Conservation (phyloP, 129 eudicot genomes). For the Escallonia rubra region DNA sequence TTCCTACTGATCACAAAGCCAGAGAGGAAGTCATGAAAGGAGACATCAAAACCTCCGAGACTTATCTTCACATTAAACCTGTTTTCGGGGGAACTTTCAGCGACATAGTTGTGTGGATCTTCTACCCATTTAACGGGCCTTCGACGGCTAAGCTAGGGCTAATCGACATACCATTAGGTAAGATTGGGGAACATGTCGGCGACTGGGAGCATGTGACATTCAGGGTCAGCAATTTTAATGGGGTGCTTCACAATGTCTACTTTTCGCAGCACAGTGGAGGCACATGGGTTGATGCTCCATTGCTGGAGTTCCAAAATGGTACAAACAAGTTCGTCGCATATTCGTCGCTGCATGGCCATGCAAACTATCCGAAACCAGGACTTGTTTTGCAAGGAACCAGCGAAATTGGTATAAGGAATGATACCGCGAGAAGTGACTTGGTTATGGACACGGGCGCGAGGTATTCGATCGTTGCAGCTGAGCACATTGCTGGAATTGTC, state of each 20-base stretch:
- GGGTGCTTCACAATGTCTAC: slow-evolving; percentile 50
- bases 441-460: slow-evolving; percentile 50
- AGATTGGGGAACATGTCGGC: slow-evolving; percentile 71
- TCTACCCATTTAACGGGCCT: slow-evolving; percentile 86
- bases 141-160: slow-evolving; percentile 55
- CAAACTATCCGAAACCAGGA: slow-evolving; percentile 53
- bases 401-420: slow-evolving; percentile 64
- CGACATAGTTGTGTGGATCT: slow-evolving; percentile 67
- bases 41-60: slow-evolving; percentile 27
- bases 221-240: slow-evolving; percentile 67
- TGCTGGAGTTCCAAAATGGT: slow-evolving; percentile 46
- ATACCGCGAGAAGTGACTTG: slow-evolving; percentile 36
- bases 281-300: slow-evolving; percentile 31
- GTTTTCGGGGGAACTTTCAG: slow-evolving; percentile 71
- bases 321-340: slow-evolving; percentile 55
- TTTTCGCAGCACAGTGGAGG: slow-evolving; percentile 68
- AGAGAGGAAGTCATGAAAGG: slow-evolving; percentile 59
- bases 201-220: slow-evolving; percentile 94
- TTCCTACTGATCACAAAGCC: slow-evolving; percentile 33
- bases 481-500: slow-evolving; percentile 18
- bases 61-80: slow-evolving; percentile 64
- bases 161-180: slow-evolving; percentile 43
- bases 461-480: slow-evolving; percentile 39
- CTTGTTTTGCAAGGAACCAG: slow-evolving; percentile 56
- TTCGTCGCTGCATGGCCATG: slow-evolving; percentile 75